Evolutionary conservation across 2,329 filamentous ascomycete genomes (phyloP), one percentile per base, ranked within the genome.

Genomic region (Colletotrichum agaves): DNA sequence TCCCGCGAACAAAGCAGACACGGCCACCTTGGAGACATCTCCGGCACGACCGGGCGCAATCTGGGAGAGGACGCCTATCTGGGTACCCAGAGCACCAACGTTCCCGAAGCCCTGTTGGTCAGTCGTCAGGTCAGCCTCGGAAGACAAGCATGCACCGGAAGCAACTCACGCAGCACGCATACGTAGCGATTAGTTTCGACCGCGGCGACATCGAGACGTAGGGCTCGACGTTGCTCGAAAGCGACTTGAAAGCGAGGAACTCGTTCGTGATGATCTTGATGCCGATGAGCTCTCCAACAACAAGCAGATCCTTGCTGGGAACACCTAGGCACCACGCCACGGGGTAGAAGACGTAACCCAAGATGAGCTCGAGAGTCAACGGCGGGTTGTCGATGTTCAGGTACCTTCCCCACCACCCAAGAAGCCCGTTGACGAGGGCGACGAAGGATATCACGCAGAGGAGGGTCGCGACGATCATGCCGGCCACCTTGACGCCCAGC

Each of bases 381-480:
- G 64, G 64, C 27, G 64, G 60, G 43, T 90, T 80, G 69, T 85
- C 82, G 73, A 93, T 89, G 74, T 88, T 88, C 72, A 91, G 82
- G 75, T 92, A 93, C 55, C 83, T 84, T 59, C 90, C 91, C 87
- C 89, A 92, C 91, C 91, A 93, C 50, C 87, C 89, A 21, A 93
- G 83, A 3, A 93, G 82, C 46, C 87, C 90, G 72, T 93, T 90
- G 70, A 88, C 78, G 23, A 93, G 82, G 27, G 83, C 88, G 43
- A 93, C 82, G 35, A 93, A 83, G 3, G 90, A 89, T 69, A 93
- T 90, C 71, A 93, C 92, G 76, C 90, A 92, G 27, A 93, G 85
- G 3, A 93, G 83, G 0, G 88, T 91, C n/a, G 88, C 84, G 37
- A 88, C 73, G 64, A 93, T 93, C 89, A 93, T 93, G 70, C 89